Evolutionary conservation across 1,284 basidiomycete genomes (phyloP), one percentile per base, ranked within the genome.

Genomic region (Ceratobasidium sp.): DNA sequence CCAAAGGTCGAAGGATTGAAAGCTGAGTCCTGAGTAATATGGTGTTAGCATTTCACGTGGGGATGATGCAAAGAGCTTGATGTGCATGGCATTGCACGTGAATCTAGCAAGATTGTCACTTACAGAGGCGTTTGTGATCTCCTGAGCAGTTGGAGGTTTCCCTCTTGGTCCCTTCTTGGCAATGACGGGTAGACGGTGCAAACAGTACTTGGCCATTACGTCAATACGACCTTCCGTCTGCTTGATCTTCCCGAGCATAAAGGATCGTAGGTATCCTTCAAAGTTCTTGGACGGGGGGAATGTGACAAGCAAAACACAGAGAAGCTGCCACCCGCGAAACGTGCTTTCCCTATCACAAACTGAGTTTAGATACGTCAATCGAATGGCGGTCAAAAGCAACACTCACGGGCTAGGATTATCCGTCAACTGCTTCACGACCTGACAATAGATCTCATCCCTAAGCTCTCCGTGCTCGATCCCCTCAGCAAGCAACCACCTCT

Each of bases 1-100:
- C 94, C 94, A 78, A 97, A 98, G 0, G 93, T 95, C 0, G 93
- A 95, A 0, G 95, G 94, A 77, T 95, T 92, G 82, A 97, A 98
- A 1, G 95, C 95, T 32, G 94, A 93, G 78, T 96, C 94, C 89
- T 92, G 77, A 7, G 61, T 30, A 38, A 11, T 11, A 54, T 23
- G 38, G 21, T 16, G 47, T 62, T 23, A 58, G 57, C 23, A 75
- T 55, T 47, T 2, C 49, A 59, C 57, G 32, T 54, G 67, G 62
- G 63, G 58, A 35, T 58, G 61, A 23, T 26, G 18, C 11, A 50
- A 58, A 16, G n/a, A 59, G 35, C 11, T 38, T 14, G 14, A 38
- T 26, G 32, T 8, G 30, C 21, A 7, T 21, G 28, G 21, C 5
- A 50, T 6, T 50, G 11, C 35, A 38, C 11, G 41, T 2, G 21